Base-by-base conservation (phyloP, 176 grass and related monocot genomes). In the Oryza glaberrima region DNA sequence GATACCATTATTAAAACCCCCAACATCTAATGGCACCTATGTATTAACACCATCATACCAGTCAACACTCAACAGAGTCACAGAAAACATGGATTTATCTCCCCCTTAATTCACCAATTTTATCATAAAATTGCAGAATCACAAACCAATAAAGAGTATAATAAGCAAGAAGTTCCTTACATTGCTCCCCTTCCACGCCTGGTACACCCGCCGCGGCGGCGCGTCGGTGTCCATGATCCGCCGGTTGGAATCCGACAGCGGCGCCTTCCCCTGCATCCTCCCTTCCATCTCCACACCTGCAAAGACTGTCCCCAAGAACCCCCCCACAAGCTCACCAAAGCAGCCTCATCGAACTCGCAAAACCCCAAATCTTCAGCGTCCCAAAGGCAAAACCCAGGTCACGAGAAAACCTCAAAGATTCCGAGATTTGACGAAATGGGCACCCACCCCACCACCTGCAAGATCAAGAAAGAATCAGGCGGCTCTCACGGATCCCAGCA, bases 171-270 rank as follows among this genome's bases (percentile, higher is more conserved):
- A 65, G 30, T 15, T 52, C 30, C 77, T 92, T 71, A 94, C 93
- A 66, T 94, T 94, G 82, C 85, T 92, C 70, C 93, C 93, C 81
- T 92, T 94, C 93, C 93, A 94, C 3, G 88, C 49, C 88, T 92
- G 93, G 86, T 94, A 94, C 70, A 90, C 82, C 32, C 88, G 83
- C 75, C 77, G 81, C 0, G 78, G 81, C 32, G 85, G 82, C 65
- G 71, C 85, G 51, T 80, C 86, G 13, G 80, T 73, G 67, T 94
- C 93, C 66, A 90, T 86, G 79, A 94, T 94, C 66, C 85, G 72
- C 44, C 88, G 43, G 86, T 92, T 94, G 46, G 93, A 94, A 83
- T 94, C 85, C 4, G 87, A 88, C 23, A 90, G 48, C 47, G 83
- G 74, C 12, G 86, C 77, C 81, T 94, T 83, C 49, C 82, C 84